These are phyloP conservation scores for Chaetomium fimeti DNA, from an alignment of 495 filamentous ascomycete genomes.

Conservation along the genomic window DNA sequence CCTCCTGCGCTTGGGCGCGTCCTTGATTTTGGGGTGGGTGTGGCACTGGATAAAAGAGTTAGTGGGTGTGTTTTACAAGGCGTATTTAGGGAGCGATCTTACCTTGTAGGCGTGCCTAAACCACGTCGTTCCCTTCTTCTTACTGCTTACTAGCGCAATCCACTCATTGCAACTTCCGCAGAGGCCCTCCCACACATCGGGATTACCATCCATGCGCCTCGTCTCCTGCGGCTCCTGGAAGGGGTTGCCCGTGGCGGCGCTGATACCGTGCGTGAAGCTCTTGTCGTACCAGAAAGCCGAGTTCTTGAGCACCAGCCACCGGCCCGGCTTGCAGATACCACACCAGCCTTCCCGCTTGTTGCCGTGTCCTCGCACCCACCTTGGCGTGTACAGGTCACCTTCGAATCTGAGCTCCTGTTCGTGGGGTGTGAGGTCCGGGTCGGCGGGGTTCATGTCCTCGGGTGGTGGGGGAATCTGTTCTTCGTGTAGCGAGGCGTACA, in stretches of 20 bases:
- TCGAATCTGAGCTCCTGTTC: slow-evolving; percentile 77
- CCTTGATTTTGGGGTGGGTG: slow-evolving; percentile 70
- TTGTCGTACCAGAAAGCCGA: slow-evolving; percentile 87
- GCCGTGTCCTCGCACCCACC: slow-evolving; percentile 74
- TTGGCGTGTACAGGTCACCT: slow-evolving; percentile 74
- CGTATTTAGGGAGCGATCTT: slow-evolving; percentile 23
- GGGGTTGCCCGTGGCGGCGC: slow-evolving; percentile 68
- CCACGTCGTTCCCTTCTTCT: slow-evolving; percentile 85
- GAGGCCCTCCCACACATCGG: slow-evolving; percentile 76
- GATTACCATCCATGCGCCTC: slow-evolving; percentile 71
- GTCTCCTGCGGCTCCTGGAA: slow-evolving; percentile 72
- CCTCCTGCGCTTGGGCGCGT: slow-evolving; percentile 66
- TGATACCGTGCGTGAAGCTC: slow-evolving; percentile 77
- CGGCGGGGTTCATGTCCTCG: slow-evolving; percentile 71
- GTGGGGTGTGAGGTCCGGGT: slow-evolving; percentile 66
- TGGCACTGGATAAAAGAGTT: slow-evolving; percentile 56
- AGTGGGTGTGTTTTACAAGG: background rate
- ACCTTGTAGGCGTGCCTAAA: slow-evolving; percentile 84
- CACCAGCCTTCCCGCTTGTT: slow-evolving; percentile 86
- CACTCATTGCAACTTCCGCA: slow-evolving; percentile 76
- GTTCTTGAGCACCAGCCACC: slow-evolving; percentile 81
- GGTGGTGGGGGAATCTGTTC: slow-evolving; percentile 66
- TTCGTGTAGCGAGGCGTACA: slow-evolving; percentile 67
- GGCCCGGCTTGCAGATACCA: slow-evolving; percentile 75
- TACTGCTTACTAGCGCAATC: slow-evolving; percentile 75